Evolutionary conservation across 2,329 filamentous ascomycete genomes (phyloP).

Genomic region (Aspergillus quadrilineatus): DNA sequence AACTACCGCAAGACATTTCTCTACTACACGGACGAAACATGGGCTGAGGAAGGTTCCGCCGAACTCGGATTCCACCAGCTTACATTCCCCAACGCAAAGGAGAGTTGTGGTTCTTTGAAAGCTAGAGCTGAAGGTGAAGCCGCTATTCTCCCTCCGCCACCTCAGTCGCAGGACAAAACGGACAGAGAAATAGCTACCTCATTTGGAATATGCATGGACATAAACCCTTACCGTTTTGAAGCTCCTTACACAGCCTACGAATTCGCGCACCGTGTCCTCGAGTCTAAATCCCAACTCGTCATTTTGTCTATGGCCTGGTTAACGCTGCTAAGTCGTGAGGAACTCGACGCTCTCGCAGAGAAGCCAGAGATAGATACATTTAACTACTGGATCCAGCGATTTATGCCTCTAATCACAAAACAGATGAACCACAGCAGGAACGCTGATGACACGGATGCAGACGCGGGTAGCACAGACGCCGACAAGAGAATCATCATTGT

Average conservation of each 20-base stretch:
- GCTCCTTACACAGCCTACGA: slow-evolving; percentile 60
- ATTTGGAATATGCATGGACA: slow-evolving; percentile 54
- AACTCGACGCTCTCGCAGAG: slow-evolving; percentile 44
- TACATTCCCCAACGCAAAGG: neutral
- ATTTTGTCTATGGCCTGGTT: slow-evolving; percentile 66
- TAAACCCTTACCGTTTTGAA: slow-evolving; percentile 63
- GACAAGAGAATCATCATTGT: slow-evolving; percentile 44
- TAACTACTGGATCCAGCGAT: slow-evolving; percentile 62
- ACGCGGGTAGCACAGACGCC: neutral
- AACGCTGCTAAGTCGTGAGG: slow-evolving; percentile 50
- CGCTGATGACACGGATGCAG: slow-evolving; percentile 24
- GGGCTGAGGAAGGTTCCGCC: slow-evolving; percentile 56
- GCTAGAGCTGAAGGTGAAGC: neutral
- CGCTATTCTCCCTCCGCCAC: neutral
- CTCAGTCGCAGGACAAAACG: neutral
- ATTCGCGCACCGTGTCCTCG: slow-evolving; percentile 57
- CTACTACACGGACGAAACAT: slow-evolving; percentile 67
- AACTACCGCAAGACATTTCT: slow-evolving; percentile 66
- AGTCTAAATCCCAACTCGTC: slow-evolving; percentile 51
- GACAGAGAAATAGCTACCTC: slow-evolving; percentile 38
- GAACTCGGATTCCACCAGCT: slow-evolving; percentile 34
- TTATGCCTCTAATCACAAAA: slow-evolving; percentile 51
- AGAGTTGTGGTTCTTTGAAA: neutral
- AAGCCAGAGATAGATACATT: slow-evolving; percentile 60
- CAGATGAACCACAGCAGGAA: slow-evolving; percentile 30